Evolutionary conservation across 805 yeast species (phyloP).

Genomic region (Metschnikowia corniflorae): DNA sequence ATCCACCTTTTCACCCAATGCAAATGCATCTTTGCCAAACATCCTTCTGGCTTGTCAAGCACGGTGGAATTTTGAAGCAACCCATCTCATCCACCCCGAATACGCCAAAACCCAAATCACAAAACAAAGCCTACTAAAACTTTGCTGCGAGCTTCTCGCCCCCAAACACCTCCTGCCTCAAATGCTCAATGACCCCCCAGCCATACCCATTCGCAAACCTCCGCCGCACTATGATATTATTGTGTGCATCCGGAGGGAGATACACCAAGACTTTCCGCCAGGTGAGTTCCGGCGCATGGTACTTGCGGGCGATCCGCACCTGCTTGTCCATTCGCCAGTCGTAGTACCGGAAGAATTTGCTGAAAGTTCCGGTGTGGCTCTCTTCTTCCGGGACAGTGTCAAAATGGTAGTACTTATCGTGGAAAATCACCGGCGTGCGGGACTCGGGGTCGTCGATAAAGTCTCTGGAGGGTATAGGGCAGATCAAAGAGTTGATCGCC

Average conservation of each 20-base stretch:
- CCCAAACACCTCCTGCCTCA: conserved; percentile 27
- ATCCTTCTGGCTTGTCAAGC: too few species aligned
- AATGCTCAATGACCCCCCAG: conserved; percentile 45
- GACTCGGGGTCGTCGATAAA: conserved; percentile 32
- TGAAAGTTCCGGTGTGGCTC: conserved; percentile 7
- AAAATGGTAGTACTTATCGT: conserved; percentile 39
- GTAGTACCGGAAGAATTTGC: conserved; percentile 25
- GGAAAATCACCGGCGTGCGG: conserved; percentile 39
- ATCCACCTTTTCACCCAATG: too few species aligned
- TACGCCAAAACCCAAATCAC: too few species aligned
- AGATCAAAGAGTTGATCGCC: conserved; percentile 36
- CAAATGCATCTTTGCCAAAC: too few species aligned
- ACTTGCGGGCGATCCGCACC: conserved; percentile 39
- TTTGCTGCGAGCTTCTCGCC: conserved; percentile 13
- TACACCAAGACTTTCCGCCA: conserved; percentile 46
- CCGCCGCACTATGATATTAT: conserved; percentile 42
- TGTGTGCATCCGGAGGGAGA: conserved; percentile 46
- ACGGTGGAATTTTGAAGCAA: too few species aligned
- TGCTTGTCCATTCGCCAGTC: conserved; percentile 39
- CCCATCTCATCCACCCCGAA: too few species aligned
- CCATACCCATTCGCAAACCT: conserved; percentile 45
- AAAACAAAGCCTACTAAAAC: conserved; percentile 9
- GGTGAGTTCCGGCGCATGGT: conserved; percentile 32
- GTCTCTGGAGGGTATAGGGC: conserved; percentile 37
- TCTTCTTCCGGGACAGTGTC: conserved; percentile 26